These are phyloP conservation scores for Penicillium steckii DNA, from an alignment of 495 filamentous ascomycete species.

Conservation along the genomic window DNA sequence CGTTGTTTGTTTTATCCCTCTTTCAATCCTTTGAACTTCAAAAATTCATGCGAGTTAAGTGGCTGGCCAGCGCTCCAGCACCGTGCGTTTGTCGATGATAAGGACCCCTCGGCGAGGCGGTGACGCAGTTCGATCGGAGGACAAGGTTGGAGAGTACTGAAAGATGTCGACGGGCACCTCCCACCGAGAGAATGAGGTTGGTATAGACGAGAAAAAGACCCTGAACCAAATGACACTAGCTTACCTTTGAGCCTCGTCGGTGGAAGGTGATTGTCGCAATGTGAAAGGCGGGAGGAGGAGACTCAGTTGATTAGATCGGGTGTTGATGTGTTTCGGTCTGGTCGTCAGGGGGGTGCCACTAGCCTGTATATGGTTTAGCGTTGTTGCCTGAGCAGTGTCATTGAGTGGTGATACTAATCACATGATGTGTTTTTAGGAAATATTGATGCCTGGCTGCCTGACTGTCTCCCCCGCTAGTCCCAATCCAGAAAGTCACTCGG, in stretches of 20 bases:
- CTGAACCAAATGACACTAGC: constrained; percentile 6
- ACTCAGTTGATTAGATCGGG: constrained; percentile 31
- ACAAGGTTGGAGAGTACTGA: too few species aligned
- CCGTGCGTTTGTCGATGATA: constrained; percentile 34
- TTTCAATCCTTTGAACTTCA: constrained; percentile 6
- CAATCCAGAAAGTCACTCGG: constrained; percentile 7
- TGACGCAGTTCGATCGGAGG: constrained; percentile 34
- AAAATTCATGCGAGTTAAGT: constrained; percentile 18
- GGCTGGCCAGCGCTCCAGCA: constrained; percentile 18
- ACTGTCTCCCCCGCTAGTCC: not conserved
- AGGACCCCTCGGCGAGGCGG: constrained; percentile 41
- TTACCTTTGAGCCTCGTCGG: constrained; percentile 17
- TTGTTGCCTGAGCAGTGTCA: too few species aligned
- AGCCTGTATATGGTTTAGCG: constrained; percentile 17
- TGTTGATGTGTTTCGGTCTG: constrained; percentile 30
- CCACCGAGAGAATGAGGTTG: constrained; percentile 20
- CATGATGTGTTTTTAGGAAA: not conserved
- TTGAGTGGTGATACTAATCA: too few species aligned
- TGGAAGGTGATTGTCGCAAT: constrained; percentile 24
- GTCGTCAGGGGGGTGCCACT: constrained; percentile 28
- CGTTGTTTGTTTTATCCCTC: not conserved
- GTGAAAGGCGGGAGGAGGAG: constrained; percentile 20
- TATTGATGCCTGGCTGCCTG: not conserved
- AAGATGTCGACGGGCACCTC: constrained; percentile 13
- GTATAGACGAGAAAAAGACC: constrained; percentile 4